These are phyloP conservation scores for Strigomonas galati DNA, from an alignment of 208 protist species.

Conservation along the genomic window DNA sequence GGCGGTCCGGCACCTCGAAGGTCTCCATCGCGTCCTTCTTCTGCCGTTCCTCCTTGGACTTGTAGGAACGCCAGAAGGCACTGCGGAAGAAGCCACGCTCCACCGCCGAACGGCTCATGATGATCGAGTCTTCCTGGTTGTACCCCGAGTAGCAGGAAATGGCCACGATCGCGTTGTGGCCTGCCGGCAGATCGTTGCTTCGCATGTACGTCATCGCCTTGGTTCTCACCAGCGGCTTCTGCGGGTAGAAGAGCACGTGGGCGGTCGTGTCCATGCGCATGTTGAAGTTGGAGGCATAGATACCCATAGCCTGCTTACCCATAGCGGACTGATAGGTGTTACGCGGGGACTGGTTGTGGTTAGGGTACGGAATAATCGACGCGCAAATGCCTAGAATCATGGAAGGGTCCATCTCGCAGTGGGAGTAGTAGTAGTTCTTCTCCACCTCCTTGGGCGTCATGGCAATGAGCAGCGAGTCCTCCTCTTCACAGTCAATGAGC, in stretches of 20 bases:
- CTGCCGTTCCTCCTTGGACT: constrained; percentile 76
- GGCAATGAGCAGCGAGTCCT: constrained; percentile 99
- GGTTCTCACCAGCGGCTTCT: constrained; percentile 96
- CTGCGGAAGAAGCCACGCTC: constrained; percentile 98
- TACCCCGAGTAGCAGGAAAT: constrained; percentile 99
- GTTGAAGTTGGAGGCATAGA: constrained; percentile 94
- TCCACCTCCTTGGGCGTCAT: constrained; percentile 70
- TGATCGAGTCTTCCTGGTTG: constrained; percentile 99
- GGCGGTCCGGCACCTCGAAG: constrained; percentile 93
- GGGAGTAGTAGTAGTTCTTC: constrained; percentile 84
- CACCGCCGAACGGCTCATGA: constrained; percentile 97
- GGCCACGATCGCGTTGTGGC: constrained; percentile 99
- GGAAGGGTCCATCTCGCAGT: constrained; percentile 90
- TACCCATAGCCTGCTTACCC: constrained; percentile 99
- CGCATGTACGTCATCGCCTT: constrained; percentile 95
- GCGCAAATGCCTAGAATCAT: constrained; percentile 90
- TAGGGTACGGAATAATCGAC: constrained; percentile 98
- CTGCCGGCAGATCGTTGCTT: constrained; percentile 97
- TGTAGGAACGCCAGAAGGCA: constrained; percentile 89
- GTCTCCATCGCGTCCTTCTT: constrained; percentile 71
- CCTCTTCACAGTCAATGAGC: constrained; percentile 99
- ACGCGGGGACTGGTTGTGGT: constrained; percentile 99
- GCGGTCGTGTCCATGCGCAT: constrained; percentile 98
- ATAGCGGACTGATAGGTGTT: constrained; percentile 99
- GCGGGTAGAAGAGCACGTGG: constrained; percentile 98